These are phyloP conservation scores for Tricholoma sp. DNA, from an alignment of 768 basidiomycete species.

Conservation along the genomic window DNA sequence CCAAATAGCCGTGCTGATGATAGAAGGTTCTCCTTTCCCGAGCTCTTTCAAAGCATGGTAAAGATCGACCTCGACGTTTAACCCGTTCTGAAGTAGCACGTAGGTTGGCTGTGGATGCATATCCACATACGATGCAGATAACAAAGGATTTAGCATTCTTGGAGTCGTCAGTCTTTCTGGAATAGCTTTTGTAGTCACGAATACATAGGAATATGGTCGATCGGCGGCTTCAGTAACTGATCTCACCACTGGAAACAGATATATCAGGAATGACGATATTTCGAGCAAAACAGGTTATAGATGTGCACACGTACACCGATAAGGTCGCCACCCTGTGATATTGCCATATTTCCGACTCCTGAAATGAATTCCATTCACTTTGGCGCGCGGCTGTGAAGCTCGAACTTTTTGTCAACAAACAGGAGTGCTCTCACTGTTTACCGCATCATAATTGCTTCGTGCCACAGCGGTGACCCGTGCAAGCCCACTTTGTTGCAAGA, in stretches of 20 bases:
- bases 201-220: slow-evolving; percentile 54
- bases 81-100: slow-evolving; percentile 66
- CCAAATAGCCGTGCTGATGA: slow-evolving; percentile 51
- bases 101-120: slow-evolving; percentile 49
- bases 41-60: slow-evolving; percentile 45
- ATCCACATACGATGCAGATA: slow-evolving; percentile 43
- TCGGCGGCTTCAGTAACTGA: slow-evolving; percentile 59
- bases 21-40: slow-evolving; percentile 39
- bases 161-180: slow-evolving; percentile 61
- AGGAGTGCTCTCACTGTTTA: slow-evolving; percentile 34
- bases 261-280: background rate
- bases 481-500: slow-evolving; percentile 51
- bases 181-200: slow-evolving; percentile 66
- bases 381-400: background rate
- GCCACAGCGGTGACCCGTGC: slow-evolving; percentile 70
- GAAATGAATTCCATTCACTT: slow-evolving; percentile 52
- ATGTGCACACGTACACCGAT: slow-evolving; percentile 43
- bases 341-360: slow-evolving; percentile 56
- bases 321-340: slow-evolving; percentile 54
- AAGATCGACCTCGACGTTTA: slow-evolving; percentile 64
- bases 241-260: slow-evolving; percentile 41
- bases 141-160: slow-evolving; percentile 47
- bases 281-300: background rate
- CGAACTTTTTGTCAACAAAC: background rate
- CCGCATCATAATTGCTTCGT: slow-evolving; percentile 57